These are phyloP conservation scores for Picea engelmannii DNA, from an alignment of 83 land plant species.

Conservation along the genomic window DNA sequence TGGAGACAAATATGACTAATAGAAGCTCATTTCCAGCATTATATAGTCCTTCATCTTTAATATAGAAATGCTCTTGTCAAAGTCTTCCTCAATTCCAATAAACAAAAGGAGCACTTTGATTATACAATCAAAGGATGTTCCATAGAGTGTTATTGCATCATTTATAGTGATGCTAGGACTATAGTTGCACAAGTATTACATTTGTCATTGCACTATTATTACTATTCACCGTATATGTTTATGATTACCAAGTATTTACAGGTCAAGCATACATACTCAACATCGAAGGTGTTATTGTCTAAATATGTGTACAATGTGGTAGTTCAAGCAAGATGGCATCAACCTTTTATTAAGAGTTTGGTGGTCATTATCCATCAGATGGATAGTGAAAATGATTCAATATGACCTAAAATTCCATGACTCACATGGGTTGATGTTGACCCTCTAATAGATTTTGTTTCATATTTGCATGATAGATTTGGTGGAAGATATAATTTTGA, in stretches of 20 bases:
- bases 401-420: too few species aligned
- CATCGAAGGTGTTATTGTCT: not conserved
- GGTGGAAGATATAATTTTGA: too few species aligned
- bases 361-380: slow-evolving; percentile 10
- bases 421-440: too few species aligned
- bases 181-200: slow-evolving; percentile 2
- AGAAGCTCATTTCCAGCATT: slow-evolving; percentile 61
- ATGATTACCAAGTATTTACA: not conserved
- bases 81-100: not conserved
- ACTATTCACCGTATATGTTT: too few species aligned
- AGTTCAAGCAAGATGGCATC: not conserved
- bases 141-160: not conserved
- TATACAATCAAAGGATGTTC: not conserved
- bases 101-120: not conserved
- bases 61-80: not conserved
- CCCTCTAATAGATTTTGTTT: too few species aligned
- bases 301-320: not conserved
- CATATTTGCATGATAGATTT: too few species aligned
- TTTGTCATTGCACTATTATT: too few species aligned
- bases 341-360: slow-evolving; percentile 11
- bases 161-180: not conserved
- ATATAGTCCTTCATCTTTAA: slow-evolving; percentile 33
- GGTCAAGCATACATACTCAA: not conserved
- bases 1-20: slow-evolving; percentile 49
- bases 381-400: not conserved